Evolutionary conservation across 73 alveolate genomes (phyloP).

Genomic region (Paramecium caudatum): DNA sequence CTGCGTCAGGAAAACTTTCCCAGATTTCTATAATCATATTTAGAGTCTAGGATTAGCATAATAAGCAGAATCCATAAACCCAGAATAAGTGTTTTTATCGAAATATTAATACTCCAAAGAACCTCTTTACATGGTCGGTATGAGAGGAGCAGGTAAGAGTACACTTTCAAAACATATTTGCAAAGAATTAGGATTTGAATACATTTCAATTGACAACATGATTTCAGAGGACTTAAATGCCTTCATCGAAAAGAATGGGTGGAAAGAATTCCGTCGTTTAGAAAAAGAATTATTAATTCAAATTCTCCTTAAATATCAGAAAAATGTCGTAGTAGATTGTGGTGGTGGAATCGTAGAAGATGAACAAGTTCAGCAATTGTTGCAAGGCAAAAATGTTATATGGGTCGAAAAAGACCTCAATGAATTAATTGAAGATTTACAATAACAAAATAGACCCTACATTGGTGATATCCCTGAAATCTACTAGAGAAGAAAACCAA

Average conservation of each 20-base stretch:
- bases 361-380: background rate
- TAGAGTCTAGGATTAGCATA: background rate
- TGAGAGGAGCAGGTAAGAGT: conserved; percentile 80
- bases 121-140: conserved; percentile 73
- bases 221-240: conserved; percentile 27
- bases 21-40: conserved; percentile 76
- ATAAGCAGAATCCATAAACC: conserved; percentile 21
- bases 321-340: conserved; percentile 50
- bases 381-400: background rate
- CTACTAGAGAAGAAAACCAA: conserved; percentile 11
- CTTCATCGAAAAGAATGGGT: conserved; percentile 72
- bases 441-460: background rate
- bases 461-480: background rate
- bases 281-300: conserved; percentile 65
- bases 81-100: conserved; percentile 3
- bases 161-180: conserved; percentile 47
- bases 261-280: conserved; percentile 72
- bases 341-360: conserved; percentile 64
- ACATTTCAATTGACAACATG: conserved; percentile 55
- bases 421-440: conserved; percentile 41
- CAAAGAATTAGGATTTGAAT: conserved; percentile 27
- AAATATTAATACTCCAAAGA: conserved; percentile 8
- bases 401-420: conserved; percentile 46
- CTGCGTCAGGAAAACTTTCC: conserved; percentile 79
- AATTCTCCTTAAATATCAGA: background rate